phyloP scores from a whole-genome alignment of 805 yeast species.

The Wickerhamomyces tratensis region DNA sequence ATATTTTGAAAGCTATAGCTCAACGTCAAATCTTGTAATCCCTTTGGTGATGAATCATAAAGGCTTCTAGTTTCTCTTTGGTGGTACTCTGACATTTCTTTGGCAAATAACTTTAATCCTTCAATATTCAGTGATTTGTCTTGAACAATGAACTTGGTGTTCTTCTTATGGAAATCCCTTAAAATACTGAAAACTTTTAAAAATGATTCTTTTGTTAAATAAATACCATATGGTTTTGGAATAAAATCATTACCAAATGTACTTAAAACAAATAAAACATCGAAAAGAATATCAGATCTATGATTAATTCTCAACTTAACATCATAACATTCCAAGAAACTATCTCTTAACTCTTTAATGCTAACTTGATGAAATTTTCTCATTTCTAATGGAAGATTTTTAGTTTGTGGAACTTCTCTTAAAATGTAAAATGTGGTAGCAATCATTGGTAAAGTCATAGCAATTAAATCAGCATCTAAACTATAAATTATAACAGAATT shows the following conservation, averaged over 20 bases:
- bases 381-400: constrained; percentile 62
- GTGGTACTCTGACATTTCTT: constrained; percentile 35
- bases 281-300: constrained; percentile 40
- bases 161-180: constrained; percentile 60
- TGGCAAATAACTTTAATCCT: constrained; percentile 47
- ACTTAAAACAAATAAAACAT: constrained; percentile 75
- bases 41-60: no score
- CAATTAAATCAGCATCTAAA: constrained; percentile 87
- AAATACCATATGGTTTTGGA: constrained; percentile 84
- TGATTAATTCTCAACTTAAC: neutral
- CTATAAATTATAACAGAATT: constrained; percentile 85
- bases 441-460: constrained; percentile 77
- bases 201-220: constrained; percentile 79
- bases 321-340: neutral
- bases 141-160: constrained; percentile 26
- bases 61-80: constrained; percentile 36
- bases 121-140: constrained; percentile 23
- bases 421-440: constrained; percentile 79
- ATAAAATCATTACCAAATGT: constrained; percentile 95
- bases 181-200: constrained; percentile 69
- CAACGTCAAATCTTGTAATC: no score
- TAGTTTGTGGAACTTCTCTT: constrained; percentile 49
- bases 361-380: constrained; percentile 36
- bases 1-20: constrained; percentile 19
- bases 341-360: neutral